Evolutionary conservation across 371 early-diverging fungal genomes (phyloP), one percentile per base, ranked within the genome.

Genomic region (Synchytrium microbalum): DNA sequence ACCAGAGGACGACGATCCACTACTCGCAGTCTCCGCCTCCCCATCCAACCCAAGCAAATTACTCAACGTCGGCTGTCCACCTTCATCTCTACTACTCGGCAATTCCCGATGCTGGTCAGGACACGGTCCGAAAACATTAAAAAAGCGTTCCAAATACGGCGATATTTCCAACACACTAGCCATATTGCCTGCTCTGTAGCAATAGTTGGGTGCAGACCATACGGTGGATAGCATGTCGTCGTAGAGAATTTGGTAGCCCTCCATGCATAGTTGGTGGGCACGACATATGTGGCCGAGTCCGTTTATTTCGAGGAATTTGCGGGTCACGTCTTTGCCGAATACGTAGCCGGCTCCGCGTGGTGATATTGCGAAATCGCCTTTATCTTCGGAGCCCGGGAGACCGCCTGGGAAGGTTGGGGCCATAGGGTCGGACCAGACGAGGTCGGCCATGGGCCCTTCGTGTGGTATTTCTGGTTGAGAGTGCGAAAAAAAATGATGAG

Each of bases 341-440:
- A 89, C 86, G 76, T 94, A 96, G 1, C 96, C 95, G 19, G 96
- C 93, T 16, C 99, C 96, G 75, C 91, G 84, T 53, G 92, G 90
- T 1, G 91, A 91, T 14, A 92, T 82, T n/a, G 86, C 79, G 75
- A 92, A 94, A 33, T 89, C 91, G 32, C 72, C 68, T 63, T 87
- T 82, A 68, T 87, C 90, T 19, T 84, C 82, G 63, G 67, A 61
- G 8, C 60, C 67, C 27, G 72, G 73, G 63, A 16, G 13, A 13
- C 16, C 16, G 67, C 67, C 16, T 74, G 74, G 58, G 32, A 32
- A 2, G 23, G 60, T 30, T 24, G 23, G 58, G 5, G 64, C 24
- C n/a, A 87, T 85, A 2, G 99, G 99, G 80, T 98, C 99, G 14
- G 93, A 92, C 99, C 99, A 98, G n/a, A 97, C 91, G 23, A 99